These are phyloP conservation scores for Sporothrix globosa DNA, from an alignment of 2,329 filamentous ascomycete species.

Conservation along the genomic window DNA sequence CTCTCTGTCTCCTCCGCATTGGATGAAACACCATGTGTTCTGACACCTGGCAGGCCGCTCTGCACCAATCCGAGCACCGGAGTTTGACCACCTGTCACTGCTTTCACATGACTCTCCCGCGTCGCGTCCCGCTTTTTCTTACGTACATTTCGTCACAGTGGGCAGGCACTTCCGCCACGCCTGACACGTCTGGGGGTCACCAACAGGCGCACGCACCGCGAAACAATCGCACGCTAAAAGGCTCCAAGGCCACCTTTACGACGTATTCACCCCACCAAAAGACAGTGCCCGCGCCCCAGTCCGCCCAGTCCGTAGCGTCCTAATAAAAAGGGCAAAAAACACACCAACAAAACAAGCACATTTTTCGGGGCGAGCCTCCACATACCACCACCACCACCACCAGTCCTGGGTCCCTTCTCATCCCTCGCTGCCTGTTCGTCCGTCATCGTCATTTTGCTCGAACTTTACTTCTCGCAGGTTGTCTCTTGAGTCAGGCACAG, in stretches of 20 bases:
- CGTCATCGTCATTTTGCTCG: constrained; percentile 21
- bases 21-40: neutral
- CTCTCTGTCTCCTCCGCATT: no score
- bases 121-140: constrained; percentile 29
- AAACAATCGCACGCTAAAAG: neutral
- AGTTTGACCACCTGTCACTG: neutral
- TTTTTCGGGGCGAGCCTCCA: constrained; percentile 29
- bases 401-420: neutral
- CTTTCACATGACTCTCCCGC: constrained; percentile 30
- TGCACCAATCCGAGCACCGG: neutral
- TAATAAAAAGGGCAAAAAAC: neutral
- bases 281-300: constrained; percentile 5
- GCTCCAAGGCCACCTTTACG: neutral
- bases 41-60: neutral
- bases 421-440: constrained; percentile 11
- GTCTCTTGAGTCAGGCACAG: constrained; percentile 6
- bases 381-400: neutral
- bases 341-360: constrained; percentile 20
- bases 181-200: neutral
- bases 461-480: constrained; percentile 16
- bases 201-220: neutral
- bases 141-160: constrained; percentile 20
- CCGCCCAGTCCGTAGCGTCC: neutral
- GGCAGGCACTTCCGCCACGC: neutral
- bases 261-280: constrained; percentile 12